Percentiles rank a stretch among this genome's conserved stretches.
Conservation (phyloP, 2,329 filamentous ascomycete species). For the Aspergillus viridinutans region DNA sequence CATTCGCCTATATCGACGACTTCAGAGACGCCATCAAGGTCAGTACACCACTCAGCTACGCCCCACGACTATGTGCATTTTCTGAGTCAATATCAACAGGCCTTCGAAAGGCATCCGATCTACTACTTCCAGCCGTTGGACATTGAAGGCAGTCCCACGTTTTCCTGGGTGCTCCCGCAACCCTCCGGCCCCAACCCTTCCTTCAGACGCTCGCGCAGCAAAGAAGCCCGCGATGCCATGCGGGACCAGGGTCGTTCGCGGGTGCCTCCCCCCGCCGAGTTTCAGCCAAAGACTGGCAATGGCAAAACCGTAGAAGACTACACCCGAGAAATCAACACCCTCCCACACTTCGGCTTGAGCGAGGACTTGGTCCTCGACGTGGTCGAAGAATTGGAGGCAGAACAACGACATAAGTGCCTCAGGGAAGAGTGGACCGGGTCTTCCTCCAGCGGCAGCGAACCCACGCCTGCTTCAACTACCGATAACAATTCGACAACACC, state of each 20-base stretch:
- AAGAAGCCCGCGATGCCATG: neutral
- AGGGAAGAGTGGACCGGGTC: neutral
- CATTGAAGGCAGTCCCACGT: neutral
- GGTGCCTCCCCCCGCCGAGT: neutral
- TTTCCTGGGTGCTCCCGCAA: neutral
- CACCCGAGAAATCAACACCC: neutral
- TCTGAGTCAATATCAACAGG: neutral
- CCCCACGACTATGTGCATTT: neutral
- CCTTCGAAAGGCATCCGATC: neutral
- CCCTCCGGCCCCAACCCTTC: neutral
- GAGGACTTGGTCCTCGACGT: neutral
- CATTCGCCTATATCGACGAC: constrained; percentile 22
- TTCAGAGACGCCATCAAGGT: constrained; percentile 23
- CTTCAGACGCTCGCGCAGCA: neutral
- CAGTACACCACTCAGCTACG: neutral
- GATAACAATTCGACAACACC: neutral
- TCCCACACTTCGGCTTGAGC: neutral
- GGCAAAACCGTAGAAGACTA: neutral
- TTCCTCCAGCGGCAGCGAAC: neutral
- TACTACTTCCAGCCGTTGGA: neutral
- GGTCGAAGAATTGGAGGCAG: neutral
- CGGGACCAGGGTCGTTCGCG: neutral
- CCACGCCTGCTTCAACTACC: neutral
- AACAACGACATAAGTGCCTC: neutral
- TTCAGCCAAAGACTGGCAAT: neutral